Evolutionary conservation across 2,329 filamentous ascomycete species (phyloP).

Genomic region (Fusarium sp.): DNA sequence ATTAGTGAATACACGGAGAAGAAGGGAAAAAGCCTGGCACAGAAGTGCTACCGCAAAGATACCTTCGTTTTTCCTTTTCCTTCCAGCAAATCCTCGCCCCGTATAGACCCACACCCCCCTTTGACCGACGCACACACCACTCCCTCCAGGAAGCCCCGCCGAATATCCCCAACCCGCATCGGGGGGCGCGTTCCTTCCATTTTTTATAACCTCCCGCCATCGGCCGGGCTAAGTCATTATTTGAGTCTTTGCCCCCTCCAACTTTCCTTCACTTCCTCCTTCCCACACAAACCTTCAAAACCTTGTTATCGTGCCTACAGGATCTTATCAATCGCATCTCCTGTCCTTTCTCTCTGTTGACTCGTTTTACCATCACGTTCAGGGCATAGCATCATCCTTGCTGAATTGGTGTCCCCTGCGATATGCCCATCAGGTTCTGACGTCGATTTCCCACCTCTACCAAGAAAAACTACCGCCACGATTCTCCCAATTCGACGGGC

Average conservation of each 20-base stretch:
- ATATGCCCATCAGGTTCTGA: slow-evolving; percentile 42
- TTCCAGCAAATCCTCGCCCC: background rate
- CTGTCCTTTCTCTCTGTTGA: background rate
- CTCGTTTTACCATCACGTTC: background rate
- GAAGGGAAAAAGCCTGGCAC: background rate
- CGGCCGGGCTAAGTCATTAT: slow-evolving; percentile 22
- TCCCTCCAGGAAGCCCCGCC: slow-evolving; percentile 14
- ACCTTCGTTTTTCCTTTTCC: background rate
- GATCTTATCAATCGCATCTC: slow-evolving; percentile 42
- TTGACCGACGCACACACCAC: slow-evolving; percentile 9
- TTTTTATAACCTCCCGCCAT: slow-evolving; percentile 45
- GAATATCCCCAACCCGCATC: slow-evolving; percentile 40
- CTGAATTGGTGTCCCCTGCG: slow-evolving; percentile 18
- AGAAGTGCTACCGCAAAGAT: slow-evolving; percentile 1
- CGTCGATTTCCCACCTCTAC: slow-evolving; percentile 29
- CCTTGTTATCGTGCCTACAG: slow-evolving; percentile 2
- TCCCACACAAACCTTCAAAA: slow-evolving; percentile 1
- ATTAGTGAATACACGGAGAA: background rate
- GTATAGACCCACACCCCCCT: slow-evolving; percentile 25
- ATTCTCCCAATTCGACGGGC: slow-evolving; percentile 32
- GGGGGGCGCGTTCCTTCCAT: slow-evolving; percentile 29
- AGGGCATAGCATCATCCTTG: slow-evolving; percentile 15
- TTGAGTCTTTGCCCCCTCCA: slow-evolving; percentile 37
- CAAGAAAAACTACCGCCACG: slow-evolving; percentile 13
- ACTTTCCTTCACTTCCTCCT: slow-evolving; percentile 21